Evolutionary conservation across 768 basidiomycete species (phyloP).

Genomic region (Podaxis pistillaris): DNA sequence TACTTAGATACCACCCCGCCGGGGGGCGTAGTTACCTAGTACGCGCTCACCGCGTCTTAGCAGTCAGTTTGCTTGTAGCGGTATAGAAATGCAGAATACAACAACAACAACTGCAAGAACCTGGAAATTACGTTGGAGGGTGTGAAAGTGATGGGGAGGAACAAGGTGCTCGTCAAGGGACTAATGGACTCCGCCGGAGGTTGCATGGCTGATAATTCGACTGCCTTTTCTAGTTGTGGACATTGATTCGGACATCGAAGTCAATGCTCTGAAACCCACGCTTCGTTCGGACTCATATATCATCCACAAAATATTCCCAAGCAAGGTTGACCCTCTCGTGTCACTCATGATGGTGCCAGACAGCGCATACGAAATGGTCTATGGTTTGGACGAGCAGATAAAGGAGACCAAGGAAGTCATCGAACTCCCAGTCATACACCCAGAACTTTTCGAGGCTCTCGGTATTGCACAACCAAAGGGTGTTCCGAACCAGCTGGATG

Average conservation of each 20-base stretch:
- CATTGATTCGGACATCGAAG: conserved; percentile 83
- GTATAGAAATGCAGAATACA: too few relatives aligned
- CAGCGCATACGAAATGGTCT: conserved; percentile 99
- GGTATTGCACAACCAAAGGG: conserved; percentile 98
- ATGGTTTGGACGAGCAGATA: conserved; percentile 97
- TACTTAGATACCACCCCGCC: too few relatives aligned
- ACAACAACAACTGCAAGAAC: conserved; percentile 43
- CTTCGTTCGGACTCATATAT: conserved; percentile 95
- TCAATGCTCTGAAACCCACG: conserved; percentile 74
- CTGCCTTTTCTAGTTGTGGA: conserved; percentile 71
- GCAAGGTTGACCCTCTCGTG: conserved; percentile 72
- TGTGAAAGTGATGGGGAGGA: conserved; percentile 99
- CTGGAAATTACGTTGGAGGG: conserved; percentile 94
- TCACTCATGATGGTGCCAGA: conserved; percentile 50
- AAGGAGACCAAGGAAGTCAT: conserved; percentile 98
- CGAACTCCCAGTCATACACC: conserved; percentile 95
- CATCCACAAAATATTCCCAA: conserved; percentile 93
- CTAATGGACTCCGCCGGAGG: background rate
- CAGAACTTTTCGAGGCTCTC: conserved; percentile 92
- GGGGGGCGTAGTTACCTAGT: too few relatives aligned
- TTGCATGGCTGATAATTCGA: background rate
- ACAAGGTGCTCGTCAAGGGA: conserved; percentile 92
- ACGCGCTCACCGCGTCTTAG: too few relatives aligned
- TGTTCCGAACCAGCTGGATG: conserved; percentile 84
- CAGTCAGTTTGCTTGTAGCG: too few relatives aligned